Evolutionary conservation across 164 flowering plant genomes (phyloP), one percentile per base, ranked within the genome.

Genomic region (Macadamia integrifolia): DNA sequence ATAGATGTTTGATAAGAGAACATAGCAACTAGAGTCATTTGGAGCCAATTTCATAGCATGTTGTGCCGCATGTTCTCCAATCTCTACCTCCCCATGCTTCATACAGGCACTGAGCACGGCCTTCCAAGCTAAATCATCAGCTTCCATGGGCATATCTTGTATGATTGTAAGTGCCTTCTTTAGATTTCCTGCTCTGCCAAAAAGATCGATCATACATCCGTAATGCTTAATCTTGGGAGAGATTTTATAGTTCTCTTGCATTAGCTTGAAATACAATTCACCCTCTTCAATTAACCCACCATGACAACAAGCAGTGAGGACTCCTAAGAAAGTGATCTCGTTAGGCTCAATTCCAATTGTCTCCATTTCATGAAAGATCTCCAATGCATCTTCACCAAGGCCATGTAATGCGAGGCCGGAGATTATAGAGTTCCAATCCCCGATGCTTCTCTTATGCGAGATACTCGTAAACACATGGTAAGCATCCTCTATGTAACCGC

Each of bases 331-430:
- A 18, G 83, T 76, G 53, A 78, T 72, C 11, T 74, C 77, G 64
- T 80, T 56, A 1, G 78, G 81, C 23, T 17, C 49, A 15, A 69
- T 46, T 49, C 55, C 67, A 44, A 50, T 35, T 8, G 53, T 69
- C 49, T 76, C 76, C 76, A 79, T 63, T 40, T 71, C 78, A 32
- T 28, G 50, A 61, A 78, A 79, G 53, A 78, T 28, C 3, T 71
- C 74, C 32, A 74, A 28, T 42, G 80, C 80, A 52, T 78, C 67
- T 65, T 49, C 53, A 50, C 67, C 76, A n/a, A 67, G 71, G 29
- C 81, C 78, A 74, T 78, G 81, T 11, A 76, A 40, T 35, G 81
- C 81, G 12, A 78, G 71, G 58, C 83, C 79, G 48, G 76, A 70
- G 52, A 78, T 78, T 80, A 80, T 78, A 7, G 81, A 57, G 59